Evolutionary conservation across 2,329 filamentous ascomycete genomes (phyloP).

Genomic region (Penicillium sp.): DNA sequence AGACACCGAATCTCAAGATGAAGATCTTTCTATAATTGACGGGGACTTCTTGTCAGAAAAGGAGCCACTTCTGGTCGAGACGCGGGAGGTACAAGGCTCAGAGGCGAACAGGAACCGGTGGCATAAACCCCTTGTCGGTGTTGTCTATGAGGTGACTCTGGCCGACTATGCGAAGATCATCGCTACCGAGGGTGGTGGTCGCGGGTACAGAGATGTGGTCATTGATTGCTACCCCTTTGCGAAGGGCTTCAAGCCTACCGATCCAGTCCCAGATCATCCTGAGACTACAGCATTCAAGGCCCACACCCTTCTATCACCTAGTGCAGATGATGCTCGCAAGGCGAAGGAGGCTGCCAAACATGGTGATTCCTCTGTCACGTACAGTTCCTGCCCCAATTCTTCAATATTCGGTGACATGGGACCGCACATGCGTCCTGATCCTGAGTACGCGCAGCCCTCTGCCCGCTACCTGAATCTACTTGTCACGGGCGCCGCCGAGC

Average conservation of each 20-base stretch:
- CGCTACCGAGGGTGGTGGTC: constrained; percentile 85
- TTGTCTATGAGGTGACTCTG: constrained; percentile 91
- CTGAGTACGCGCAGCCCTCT: constrained; percentile 80
- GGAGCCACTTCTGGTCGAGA: constrained; percentile 34
- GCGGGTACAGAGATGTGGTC: constrained; percentile 81
- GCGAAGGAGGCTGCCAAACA: constrained; percentile 18
- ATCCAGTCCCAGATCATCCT: constrained; percentile 68
- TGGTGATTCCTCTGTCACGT: background rate
- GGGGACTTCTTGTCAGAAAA: constrained; percentile 40
- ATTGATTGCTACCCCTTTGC: constrained; percentile 78
- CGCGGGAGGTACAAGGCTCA: constrained; percentile 24
- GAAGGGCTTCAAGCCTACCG: constrained; percentile 53
- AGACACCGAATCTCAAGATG: constrained; percentile 17
- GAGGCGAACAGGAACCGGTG: constrained; percentile 65
- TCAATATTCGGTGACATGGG: constrained; percentile 24
- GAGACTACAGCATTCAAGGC: constrained; percentile 73
- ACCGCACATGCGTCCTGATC: constrained; percentile 65
- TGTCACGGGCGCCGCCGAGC: constrained; percentile 76
- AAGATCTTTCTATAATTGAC: constrained; percentile 14
- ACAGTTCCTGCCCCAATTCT: constrained; percentile 8
- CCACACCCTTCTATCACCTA: constrained; percentile 80
- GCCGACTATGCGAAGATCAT: constrained; percentile 85
- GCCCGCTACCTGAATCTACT: constrained; percentile 83
- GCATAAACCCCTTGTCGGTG: constrained; percentile 84
- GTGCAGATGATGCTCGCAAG: constrained; percentile 37